Conservation (phyloP, 208 protist genomes). For the Crithidia sp. region DNA sequence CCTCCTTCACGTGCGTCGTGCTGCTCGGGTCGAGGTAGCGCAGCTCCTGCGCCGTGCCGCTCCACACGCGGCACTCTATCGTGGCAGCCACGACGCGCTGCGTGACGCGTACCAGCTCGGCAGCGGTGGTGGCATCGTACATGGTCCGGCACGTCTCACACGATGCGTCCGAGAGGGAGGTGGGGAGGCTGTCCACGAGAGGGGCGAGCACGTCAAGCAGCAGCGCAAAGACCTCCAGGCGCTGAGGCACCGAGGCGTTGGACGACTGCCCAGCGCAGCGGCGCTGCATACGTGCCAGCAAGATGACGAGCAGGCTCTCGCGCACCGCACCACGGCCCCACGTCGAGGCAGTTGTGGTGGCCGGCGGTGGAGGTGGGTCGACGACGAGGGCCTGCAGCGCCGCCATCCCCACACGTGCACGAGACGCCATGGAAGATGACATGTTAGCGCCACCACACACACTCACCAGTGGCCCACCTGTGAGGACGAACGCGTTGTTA, state of each 20-base stretch:
- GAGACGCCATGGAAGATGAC: background rate
- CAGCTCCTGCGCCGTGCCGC: conserved; percentile 26
- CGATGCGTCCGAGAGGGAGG: background rate
- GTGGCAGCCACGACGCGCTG: conserved; percentile 14
- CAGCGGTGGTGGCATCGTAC: background rate
- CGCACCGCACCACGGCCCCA: conserved; percentile 12
- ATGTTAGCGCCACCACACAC: too few species aligned
- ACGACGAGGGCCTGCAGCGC: conserved; percentile 17
- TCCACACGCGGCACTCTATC: conserved; percentile 18
- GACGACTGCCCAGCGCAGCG: conserved; percentile 25
- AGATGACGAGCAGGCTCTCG: conserved; percentile 14
- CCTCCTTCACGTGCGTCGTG: conserved; percentile 21
- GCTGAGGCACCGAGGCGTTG: conserved; percentile 11
- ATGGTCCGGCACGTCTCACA: background rate
- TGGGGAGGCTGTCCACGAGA: conserved; percentile 5
- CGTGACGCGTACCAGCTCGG: conserved; percentile 3
- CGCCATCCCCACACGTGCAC: background rate
- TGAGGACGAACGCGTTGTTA: conserved; percentile 12
- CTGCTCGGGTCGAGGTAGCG: conserved; percentile 17
- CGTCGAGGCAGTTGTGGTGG: background rate
- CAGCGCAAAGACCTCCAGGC: conserved; percentile 15
- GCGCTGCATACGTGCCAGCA: conserved; percentile 27
- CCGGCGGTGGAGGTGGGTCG: background rate
- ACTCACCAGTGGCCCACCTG: background rate
- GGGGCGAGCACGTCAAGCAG: conserved; percentile 10